These are phyloP conservation scores for Gossypium trilobum DNA, from an alignment of 441 rosid genomes.

Conservation along the genomic window DNA sequence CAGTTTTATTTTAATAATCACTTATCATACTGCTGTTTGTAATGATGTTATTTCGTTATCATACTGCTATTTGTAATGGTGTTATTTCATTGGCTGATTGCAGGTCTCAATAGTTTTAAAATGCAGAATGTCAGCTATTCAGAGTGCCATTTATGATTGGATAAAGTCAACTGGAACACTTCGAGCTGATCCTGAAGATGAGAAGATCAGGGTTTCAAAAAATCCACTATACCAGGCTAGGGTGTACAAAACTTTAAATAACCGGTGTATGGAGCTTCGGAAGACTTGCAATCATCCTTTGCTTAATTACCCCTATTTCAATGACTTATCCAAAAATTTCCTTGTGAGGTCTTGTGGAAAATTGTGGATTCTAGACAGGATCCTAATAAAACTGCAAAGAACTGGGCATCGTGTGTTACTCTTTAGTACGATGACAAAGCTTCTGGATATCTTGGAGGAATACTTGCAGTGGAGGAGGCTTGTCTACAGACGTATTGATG, in stretches of 20 bases:
- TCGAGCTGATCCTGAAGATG: constrained; percentile 96
- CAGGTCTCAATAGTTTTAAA: constrained; percentile 86
- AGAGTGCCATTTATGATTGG: constrained; percentile 98
- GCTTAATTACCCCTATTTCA: constrained; percentile 89
- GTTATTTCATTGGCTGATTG: constrained; percentile 20
- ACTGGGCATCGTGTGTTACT: constrained; percentile 95
- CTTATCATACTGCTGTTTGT: constrained; percentile 21
- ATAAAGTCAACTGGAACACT: constrained; percentile 93
- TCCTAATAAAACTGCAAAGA: constrained; percentile 87
- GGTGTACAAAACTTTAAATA: constrained; percentile 65
- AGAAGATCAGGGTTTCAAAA: constrained; percentile 61
- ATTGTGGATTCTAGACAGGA: constrained; percentile 88
- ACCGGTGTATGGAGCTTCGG: constrained; percentile 99
- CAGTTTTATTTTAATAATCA: constrained; percentile 1
- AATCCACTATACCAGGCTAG: constrained; percentile 73
- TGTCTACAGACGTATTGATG: constrained; percentile 91
- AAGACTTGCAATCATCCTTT: constrained; percentile 96
- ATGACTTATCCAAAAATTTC: constrained; percentile 77
- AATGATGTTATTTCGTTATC: constrained; percentile 22
- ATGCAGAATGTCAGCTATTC: constrained; percentile 96
- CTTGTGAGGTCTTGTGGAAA: constrained; percentile 95
- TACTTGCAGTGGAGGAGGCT: constrained; percentile 92
- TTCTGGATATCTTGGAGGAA: constrained; percentile 96
- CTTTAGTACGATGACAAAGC: constrained; percentile 98
- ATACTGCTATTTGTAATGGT: constrained; percentile 24